Evolutionary conservation across 1,284 basidiomycete species (phyloP).

Genomic region (Xerocomus nothofagi): DNA sequence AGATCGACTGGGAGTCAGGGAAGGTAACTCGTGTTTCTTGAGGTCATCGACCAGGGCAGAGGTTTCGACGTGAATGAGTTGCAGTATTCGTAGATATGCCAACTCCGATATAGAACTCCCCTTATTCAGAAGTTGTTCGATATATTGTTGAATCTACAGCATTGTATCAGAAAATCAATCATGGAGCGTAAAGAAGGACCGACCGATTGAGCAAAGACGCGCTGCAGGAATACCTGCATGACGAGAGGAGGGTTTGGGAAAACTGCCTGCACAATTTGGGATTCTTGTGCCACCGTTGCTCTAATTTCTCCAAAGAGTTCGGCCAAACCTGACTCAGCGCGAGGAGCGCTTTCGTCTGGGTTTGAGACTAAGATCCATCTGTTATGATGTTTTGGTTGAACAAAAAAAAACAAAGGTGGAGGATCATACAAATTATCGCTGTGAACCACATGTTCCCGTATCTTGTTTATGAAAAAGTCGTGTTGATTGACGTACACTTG

Average conservation of each 20-base stretch:
- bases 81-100: constrained; percentile 88
- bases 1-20: constrained; percentile 55
- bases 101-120: constrained; percentile 80
- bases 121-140: constrained; percentile 81
- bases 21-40: constrained; percentile 86
- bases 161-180: constrained; percentile 6
- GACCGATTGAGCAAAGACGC: constrained; percentile 97
- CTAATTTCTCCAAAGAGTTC: constrained; percentile 89
- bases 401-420: neutral
- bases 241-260: constrained; percentile 98
- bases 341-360: constrained; percentile 79
- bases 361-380: constrained; percentile 85
- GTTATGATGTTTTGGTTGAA: constrained; percentile 15
- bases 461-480: constrained; percentile 96
- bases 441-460: constrained; percentile 58
- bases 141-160: constrained; percentile 87
- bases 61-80: constrained; percentile 83
- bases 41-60: constrained; percentile 87
- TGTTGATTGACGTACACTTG: constrained; percentile 99
- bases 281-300: constrained; percentile 90
- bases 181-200: constrained; percentile 29
- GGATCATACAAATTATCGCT: constrained; percentile 62
- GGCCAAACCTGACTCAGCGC: constrained; percentile 75
- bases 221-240: constrained; percentile 97
- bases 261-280: constrained; percentile 97